phyloP scores from a whole-genome alignment of 768 basidiomycete species.

The Naganishia vaughanmartiniae region DNA sequence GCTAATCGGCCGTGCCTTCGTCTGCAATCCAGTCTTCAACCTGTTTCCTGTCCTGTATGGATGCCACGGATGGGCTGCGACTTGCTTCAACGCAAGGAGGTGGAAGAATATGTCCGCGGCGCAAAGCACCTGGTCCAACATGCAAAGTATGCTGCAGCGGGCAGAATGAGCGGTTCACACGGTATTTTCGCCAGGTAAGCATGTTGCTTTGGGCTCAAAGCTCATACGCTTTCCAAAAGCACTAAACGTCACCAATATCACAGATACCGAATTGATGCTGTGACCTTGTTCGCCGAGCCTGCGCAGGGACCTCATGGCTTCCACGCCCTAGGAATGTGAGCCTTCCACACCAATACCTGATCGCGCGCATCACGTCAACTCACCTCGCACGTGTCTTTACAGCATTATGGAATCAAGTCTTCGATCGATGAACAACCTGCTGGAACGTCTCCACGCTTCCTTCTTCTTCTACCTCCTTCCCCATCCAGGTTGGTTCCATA shows the following conservation, averaged over 20 bases:
- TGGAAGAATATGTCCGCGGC: constrained; percentile 49
- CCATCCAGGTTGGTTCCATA: constrained; percentile 66
- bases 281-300: constrained; percentile 84
- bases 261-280: constrained; percentile 80
- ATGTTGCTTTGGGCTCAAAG: constrained; percentile 10
- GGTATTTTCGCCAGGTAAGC: constrained; percentile 78
- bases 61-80: constrained; percentile 5
- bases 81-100: not conserved
- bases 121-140: constrained; percentile 70
- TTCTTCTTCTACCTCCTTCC: constrained; percentile 93
- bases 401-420: constrained; percentile 84
- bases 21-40: not conserved
- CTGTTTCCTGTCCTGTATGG: constrained; percentile 4
- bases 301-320: constrained; percentile 92
- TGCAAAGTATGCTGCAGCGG: constrained; percentile 69
- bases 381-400: not conserved
- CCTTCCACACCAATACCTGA: constrained; percentile 7
- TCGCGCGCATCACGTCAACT: not conserved
- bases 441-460: constrained; percentile 93
- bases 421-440: constrained; percentile 85
- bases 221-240: not conserved
- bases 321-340: constrained; percentile 81
- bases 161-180: constrained; percentile 81
- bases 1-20: not conserved
- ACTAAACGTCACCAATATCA: constrained; percentile 53